These are phyloP conservation scores for Cyanodermella asteris DNA, from an alignment of 2,329 filamentous ascomycete species.

Conservation along the genomic window DNA sequence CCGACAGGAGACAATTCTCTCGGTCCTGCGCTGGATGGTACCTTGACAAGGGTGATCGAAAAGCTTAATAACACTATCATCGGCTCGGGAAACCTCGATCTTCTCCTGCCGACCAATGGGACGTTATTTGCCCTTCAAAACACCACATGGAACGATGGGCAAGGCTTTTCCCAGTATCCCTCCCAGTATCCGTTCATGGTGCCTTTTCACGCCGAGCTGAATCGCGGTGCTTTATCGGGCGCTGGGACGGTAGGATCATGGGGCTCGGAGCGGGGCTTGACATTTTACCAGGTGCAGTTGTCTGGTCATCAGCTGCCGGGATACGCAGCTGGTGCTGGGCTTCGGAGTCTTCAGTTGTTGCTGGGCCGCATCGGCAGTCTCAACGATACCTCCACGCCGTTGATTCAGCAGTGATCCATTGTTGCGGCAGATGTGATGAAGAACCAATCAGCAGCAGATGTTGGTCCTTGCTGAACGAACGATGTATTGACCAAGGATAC, in stretches of 20 bases:
- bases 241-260: constrained; percentile 20
- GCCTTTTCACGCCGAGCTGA: constrained; percentile 22
- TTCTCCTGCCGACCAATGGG: constrained; percentile 27
- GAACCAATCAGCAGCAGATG: too few relatives aligned
- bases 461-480: too few relatives aligned
- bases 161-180: constrained; percentile 24
- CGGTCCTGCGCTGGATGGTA: constrained; percentile 12
- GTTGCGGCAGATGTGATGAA: too few relatives aligned
- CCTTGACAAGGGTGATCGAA: constrained; percentile 28
- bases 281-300: constrained; percentile 13
- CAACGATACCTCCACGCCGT: too few relatives aligned
- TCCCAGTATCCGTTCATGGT: constrained; percentile 17
- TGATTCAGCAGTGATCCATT: too few relatives aligned
- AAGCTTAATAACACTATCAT: constrained; percentile 29
- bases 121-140: constrained; percentile 31
- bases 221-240: constrained; percentile 15
- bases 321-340: constrained; percentile 21
- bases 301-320: constrained; percentile 18
- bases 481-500: too few relatives aligned
- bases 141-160: constrained; percentile 29
- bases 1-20: constrained; percentile 26
- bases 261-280: constrained; percentile 22
- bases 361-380: constrained; percentile 18
- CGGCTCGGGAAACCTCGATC: constrained; percentile 26
- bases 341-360: constrained; percentile 20